phyloP scores from a whole-genome alignment of 2,329 filamentous ascomycete species.

The Apiospora arundinis region DNA sequence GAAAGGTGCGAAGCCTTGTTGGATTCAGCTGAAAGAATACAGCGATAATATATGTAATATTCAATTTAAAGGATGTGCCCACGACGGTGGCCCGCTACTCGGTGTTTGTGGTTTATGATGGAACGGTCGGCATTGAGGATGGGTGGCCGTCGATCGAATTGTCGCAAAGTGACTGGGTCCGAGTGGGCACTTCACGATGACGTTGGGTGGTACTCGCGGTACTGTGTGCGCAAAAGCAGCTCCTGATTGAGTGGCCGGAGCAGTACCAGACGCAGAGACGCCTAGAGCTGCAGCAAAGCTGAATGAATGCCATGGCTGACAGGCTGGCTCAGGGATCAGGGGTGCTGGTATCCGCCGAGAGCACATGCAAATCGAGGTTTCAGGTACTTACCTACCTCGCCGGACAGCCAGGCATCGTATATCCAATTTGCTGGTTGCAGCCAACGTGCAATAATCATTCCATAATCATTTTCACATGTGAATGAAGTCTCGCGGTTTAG shows the following conservation, averaged over 20 bases:
- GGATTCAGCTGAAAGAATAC: background rate
- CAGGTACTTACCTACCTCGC: background rate
- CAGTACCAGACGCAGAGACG: too few relatives aligned
- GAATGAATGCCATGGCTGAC: background rate
- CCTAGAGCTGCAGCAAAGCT: conserved; percentile 1
- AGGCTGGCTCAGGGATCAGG: background rate
- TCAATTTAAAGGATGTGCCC: background rate
- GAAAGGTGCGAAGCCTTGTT: too few relatives aligned
- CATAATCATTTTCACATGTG: background rate
- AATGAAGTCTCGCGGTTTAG: background rate
- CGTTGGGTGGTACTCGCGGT: background rate
- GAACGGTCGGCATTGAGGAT: conserved; percentile 15
- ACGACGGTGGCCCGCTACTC: background rate
- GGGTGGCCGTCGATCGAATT: background rate
- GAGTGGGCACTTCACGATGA: conserved; percentile 21
- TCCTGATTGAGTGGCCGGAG: background rate
- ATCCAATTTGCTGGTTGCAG: background rate
- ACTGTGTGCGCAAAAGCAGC: background rate
- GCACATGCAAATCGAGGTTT: background rate
- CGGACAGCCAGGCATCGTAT: background rate
- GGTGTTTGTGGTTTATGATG: background rate
- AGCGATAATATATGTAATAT: background rate
- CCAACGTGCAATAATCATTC: conserved; percentile 6
- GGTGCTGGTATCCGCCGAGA: background rate
- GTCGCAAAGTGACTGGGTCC: conserved; percentile 1